phyloP scores from a whole-genome alignment of 2,329 filamentous ascomycete species.

The Botrytis squamosa region DNA sequence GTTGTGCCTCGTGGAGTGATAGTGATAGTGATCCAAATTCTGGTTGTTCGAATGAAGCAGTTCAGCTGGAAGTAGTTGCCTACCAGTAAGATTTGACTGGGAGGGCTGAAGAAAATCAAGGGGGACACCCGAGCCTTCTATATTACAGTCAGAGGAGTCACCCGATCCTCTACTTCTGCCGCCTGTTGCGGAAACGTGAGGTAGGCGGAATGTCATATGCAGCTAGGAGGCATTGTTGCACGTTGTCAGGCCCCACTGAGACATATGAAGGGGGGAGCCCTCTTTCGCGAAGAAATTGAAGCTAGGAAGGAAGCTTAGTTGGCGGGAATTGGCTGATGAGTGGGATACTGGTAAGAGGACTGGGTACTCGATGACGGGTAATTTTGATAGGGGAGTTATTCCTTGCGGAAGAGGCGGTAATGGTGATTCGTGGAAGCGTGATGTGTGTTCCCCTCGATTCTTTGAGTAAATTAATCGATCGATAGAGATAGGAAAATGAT shows the following conservation, averaged over 20 bases:
- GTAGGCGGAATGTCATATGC: constrained; percentile 20
- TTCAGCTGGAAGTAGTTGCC: background rate
- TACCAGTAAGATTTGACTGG: background rate
- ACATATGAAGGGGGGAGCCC: background rate
- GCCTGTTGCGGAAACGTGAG: constrained; percentile 20
- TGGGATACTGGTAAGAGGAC: background rate
- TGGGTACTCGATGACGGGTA: background rate
- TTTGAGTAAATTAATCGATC: background rate
- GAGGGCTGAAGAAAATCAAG: constrained; percentile 5
- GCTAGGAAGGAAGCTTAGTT: constrained; percentile 4
- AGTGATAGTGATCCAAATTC: background rate
- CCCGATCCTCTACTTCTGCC: constrained; percentile 17
- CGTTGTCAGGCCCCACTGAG: constrained; percentile 17
- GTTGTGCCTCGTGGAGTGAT: constrained; percentile 13
- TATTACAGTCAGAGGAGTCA: constrained; percentile 19
- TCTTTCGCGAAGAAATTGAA: background rate
- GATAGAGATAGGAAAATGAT: background rate
- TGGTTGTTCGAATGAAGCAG: background rate
- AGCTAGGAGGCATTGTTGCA: constrained; percentile 20
- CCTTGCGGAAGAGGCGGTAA: background rate
- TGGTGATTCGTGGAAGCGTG: background rate
- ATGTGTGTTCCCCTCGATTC: background rate
- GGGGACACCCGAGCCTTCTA: constrained; percentile 14
- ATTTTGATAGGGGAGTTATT: background rate
- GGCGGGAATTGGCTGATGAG: background rate